Evolutionary conservation across 805 yeast species (phyloP).

Genomic region (Soucietia sequanensis): DNA sequence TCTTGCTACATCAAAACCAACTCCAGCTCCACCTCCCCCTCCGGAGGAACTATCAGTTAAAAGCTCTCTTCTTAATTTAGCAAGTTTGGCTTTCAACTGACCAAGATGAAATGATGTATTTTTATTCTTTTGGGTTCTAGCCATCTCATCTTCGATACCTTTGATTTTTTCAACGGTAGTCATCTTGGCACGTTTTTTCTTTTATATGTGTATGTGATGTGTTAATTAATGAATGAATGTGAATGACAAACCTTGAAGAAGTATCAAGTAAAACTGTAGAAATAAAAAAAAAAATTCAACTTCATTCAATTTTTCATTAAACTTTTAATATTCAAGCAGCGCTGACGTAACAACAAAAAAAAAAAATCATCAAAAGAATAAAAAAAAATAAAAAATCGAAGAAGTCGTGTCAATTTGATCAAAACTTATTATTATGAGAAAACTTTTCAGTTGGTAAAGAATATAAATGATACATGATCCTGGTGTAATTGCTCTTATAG

Average conservation of each 20-base stretch:
- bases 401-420: no score
- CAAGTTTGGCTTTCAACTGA: slow-evolving; percentile 93
- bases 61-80: slow-evolving; percentile 90
- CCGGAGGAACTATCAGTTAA: slow-evolving; percentile 57
- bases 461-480: no score
- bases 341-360: no score
- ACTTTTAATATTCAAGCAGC: no score
- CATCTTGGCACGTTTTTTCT: slow-evolving; percentile 18
- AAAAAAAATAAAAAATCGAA: no score
- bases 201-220: background rate
- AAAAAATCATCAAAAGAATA: no score
- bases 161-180: slow-evolving; percentile 62
- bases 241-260: no score
- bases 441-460: no score
- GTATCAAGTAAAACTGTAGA: no score
- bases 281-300: background rate
- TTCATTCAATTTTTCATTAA: background rate
- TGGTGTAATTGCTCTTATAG: no score
- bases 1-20: slow-evolving; percentile 97
- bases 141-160: slow-evolving; percentile 96
- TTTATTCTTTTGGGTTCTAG: slow-evolving; percentile 95
- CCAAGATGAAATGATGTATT: slow-evolving; percentile 98
- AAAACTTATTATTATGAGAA: no score
- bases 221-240: background rate
- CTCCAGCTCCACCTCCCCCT: slow-evolving; percentile 86